Evolutionary conservation across 176 grass and related monocot species (phyloP).

Genomic region (Triticum urartu): DNA sequence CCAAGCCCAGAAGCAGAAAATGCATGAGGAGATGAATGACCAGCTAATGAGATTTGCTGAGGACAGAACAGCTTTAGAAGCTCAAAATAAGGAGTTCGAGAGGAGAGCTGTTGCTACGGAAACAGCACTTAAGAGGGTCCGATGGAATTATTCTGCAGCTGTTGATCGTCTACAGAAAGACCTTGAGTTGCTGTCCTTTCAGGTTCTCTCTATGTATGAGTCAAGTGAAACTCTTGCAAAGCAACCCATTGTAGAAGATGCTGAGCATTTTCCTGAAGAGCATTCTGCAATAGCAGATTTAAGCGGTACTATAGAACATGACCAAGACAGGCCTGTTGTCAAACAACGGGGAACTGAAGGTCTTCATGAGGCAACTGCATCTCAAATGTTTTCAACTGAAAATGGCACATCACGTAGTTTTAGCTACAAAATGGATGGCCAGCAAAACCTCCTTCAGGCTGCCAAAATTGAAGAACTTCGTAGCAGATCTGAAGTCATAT

Average conservation of each 20-base stretch:
- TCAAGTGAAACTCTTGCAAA: slow-evolving; percentile 88
- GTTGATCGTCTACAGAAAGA: slow-evolving; percentile 94
- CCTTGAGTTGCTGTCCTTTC: slow-evolving; percentile 87
- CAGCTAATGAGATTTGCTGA: slow-evolving; percentile 74
- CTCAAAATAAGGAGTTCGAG: slow-evolving; percentile 85
- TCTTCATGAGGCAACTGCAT: slow-evolving; percentile 20
- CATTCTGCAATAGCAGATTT: slow-evolving; percentile 26
- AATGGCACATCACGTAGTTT: slow-evolving; percentile 31
- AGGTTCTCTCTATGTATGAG: slow-evolving; percentile 98
- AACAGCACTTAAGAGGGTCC: slow-evolving; percentile 81
- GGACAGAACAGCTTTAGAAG: slow-evolving; percentile 68
- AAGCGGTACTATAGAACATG: slow-evolving; percentile 33
- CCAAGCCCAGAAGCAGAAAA: slow-evolving; percentile 85
- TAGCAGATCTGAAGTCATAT: slow-evolving; percentile 32
- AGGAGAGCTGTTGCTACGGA: slow-evolving; percentile 80
- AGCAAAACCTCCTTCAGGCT: slow-evolving; percentile 35
- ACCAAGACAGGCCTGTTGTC: slow-evolving; percentile 17
- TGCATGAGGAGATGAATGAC: slow-evolving; percentile 85
- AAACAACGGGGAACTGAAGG: slow-evolving; percentile 29
- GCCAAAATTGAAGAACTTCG: slow-evolving; percentile 42
- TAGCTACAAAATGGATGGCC: slow-evolving; percentile 38
- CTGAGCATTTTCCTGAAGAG: slow-evolving; percentile 47
- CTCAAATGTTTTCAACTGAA: slow-evolving; percentile 19
- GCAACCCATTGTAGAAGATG: slow-evolving; percentile 64
- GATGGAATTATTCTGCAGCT: slow-evolving; percentile 78